Evolutionary conservation across 768 basidiomycete species (phyloP), one percentile per base, ranked within the genome.

Genomic region (Kwoniella sp.): DNA sequence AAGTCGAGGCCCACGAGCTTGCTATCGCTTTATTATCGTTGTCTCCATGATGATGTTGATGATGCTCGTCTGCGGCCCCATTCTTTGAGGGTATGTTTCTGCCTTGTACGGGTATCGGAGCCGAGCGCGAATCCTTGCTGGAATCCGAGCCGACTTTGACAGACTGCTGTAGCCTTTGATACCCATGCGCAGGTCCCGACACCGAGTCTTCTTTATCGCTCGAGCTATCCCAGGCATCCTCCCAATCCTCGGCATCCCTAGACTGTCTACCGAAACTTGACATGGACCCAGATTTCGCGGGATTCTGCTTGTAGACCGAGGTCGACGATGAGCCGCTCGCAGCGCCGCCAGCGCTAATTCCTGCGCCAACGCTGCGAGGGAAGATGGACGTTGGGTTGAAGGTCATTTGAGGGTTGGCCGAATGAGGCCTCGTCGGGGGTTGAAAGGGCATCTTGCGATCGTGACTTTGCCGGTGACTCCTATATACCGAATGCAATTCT

Each of bases 221-320:
- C 13, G 66, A 68, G 17, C 69, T 71, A 62, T 80, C 79, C 79
- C 79, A 80, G 17, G 76, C 77, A 57, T 80, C 77, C 15, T 78
- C 77, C 79, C 79, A 80, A 51, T 75, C 75, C 25, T 55, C 50
- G 26, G 48, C 37, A 29, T 38, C 47, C 34, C 50, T 25, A 20
- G 41, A 45, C 41, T 45, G 41, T 45, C 41, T 45, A 45, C 41
- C 53, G 15, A 64, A 67, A 28, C 41, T 45, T 2, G 70, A 64
- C 53, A 61, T 53, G 4, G 63, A 60, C 0, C 61, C 45, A 4
- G 59, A 56, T 47, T 60, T 50, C 5, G 26, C 30, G 37, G 55
- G 45, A 56, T 61, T 34, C 31, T 45, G 60, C 38, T 56, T 55
- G 52, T 61, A 58, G 50, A 64, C 28, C 31, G 59, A 31, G 9